These are phyloP conservation scores for Dittrichia graveolens DNA, from an alignment of 129 eudicot species.

Conservation along the genomic window DNA sequence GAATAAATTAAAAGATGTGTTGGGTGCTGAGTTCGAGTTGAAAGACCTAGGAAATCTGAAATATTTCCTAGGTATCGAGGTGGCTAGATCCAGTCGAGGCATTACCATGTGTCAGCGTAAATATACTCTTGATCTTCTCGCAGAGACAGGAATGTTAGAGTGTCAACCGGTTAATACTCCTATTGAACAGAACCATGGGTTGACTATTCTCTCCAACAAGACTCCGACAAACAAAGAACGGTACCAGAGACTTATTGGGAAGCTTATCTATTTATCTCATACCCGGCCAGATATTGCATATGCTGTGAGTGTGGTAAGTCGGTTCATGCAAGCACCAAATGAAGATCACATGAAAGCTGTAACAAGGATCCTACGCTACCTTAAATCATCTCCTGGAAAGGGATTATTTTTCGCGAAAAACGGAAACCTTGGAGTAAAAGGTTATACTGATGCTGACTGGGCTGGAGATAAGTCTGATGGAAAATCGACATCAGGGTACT, in stretches of 20 bases:
- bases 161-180: too few species aligned
- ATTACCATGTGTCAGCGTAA: too few species aligned
- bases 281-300: neutral
- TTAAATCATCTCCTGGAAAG: neutral
- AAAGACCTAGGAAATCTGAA: too few species aligned
- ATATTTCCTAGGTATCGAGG: too few species aligned
- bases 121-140: too few species aligned
- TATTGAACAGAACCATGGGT: neutral
- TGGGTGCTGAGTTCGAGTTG: slow-evolving; percentile 9
- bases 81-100: too few species aligned
- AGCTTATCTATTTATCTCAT: neutral
- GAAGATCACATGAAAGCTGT: neutral
- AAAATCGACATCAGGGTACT: too few species aligned
- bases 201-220: neutral
- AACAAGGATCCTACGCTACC: neutral
- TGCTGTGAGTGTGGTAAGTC: neutral
- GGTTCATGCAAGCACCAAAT: neutral
- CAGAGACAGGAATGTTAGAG: too few species aligned
- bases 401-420: too few species aligned
- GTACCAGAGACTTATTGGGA: neutral
- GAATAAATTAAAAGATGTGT: neutral
- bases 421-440: too few species aligned
- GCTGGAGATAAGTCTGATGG: too few species aligned
- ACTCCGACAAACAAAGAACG: neutral
- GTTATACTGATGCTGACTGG: too few species aligned